These are phyloP conservation scores for Kurtzmaniella quercitrusa DNA, from an alignment of 1,139 yeast genomes.

Conservation along the genomic window DNA sequence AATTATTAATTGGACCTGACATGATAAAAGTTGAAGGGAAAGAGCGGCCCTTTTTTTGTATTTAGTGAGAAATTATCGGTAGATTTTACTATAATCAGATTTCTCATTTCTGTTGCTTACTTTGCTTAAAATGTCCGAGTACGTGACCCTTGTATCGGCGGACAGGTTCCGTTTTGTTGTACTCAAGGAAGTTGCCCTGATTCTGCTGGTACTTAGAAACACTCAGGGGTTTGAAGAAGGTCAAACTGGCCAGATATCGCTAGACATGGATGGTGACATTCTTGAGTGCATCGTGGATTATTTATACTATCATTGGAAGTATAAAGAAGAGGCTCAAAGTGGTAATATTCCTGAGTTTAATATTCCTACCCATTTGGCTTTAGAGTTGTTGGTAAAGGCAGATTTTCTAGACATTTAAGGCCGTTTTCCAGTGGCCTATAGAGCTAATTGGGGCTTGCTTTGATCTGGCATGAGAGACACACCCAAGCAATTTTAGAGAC, in stretches of 20 bases:
- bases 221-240: constrained; percentile 62
- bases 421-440: neutral
- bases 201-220: constrained; percentile 75
- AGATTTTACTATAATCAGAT: too few relatives aligned
- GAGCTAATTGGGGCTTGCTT: neutral
- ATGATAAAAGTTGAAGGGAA: too few relatives aligned
- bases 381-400: constrained; percentile 87
- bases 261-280: constrained; percentile 70
- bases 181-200: constrained; percentile 72
- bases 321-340: constrained; percentile 53
- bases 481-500: too few relatives aligned
- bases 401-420: constrained; percentile 73
- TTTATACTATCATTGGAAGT: constrained; percentile 70
- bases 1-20: too few relatives aligned
- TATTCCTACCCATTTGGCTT: constrained; percentile 90
- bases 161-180: constrained; percentile 69
- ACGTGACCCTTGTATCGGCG: constrained; percentile 68
- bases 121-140: constrained; percentile 14
- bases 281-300: constrained; percentile 84
- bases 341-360: constrained; percentile 78
- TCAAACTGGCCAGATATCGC: constrained; percentile 42
- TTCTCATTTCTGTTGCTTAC: too few relatives aligned
- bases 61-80: too few relatives aligned
- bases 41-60: too few relatives aligned
- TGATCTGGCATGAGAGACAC: too few relatives aligned